Percentiles rank a stretch among this genome's conserved stretches.
These are phyloP conservation scores for Apiospora rasikravindrae DNA, from an alignment of 2,329 filamentous ascomycete genomes.

Conservation along the genomic window DNA sequence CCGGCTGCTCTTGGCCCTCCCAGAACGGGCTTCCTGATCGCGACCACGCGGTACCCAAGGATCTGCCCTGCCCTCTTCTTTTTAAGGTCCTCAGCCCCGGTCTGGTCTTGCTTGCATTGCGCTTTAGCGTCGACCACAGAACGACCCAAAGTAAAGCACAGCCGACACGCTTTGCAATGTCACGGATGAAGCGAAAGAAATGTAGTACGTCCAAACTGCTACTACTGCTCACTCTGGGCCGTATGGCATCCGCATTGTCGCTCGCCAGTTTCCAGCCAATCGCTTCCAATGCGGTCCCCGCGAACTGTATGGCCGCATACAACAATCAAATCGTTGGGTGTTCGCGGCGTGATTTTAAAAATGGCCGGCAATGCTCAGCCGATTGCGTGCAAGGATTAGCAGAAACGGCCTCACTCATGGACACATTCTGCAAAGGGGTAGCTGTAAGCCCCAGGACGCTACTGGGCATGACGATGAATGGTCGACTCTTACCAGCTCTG, in stretches of 20 bases:
- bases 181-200: slow-evolving; percentile 11
- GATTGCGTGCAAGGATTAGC: slow-evolving; percentile 20
- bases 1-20: background rate
- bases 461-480: slow-evolving; percentile 20
- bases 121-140: background rate
- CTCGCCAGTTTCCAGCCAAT: slow-evolving; percentile 24
- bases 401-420: slow-evolving; percentile 14
- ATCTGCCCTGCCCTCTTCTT: slow-evolving; percentile 10
- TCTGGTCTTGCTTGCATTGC: background rate
- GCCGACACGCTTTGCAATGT: background rate
- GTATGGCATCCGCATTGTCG: slow-evolving; percentile 17
- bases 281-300: slow-evolving; percentile 22
- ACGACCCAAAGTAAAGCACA: background rate
- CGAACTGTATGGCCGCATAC: slow-evolving; percentile 23
- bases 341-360: slow-evolving; percentile 19
- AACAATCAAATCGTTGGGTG: slow-evolving; percentile 21
- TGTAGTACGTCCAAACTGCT: background rate
- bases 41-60: background rate
- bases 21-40: background rate
- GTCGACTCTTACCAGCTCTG: slow-evolving; percentile 19
- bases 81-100: slow-evolving; percentile 3
- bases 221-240: background rate
- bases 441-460: slow-evolving; percentile 20
- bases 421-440: slow-evolving; percentile 20
- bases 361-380: slow-evolving; percentile 22